Base-by-base conservation (phyloP, 805 yeast genomes). In the Maudiozyma serrabonitensis region DNA sequence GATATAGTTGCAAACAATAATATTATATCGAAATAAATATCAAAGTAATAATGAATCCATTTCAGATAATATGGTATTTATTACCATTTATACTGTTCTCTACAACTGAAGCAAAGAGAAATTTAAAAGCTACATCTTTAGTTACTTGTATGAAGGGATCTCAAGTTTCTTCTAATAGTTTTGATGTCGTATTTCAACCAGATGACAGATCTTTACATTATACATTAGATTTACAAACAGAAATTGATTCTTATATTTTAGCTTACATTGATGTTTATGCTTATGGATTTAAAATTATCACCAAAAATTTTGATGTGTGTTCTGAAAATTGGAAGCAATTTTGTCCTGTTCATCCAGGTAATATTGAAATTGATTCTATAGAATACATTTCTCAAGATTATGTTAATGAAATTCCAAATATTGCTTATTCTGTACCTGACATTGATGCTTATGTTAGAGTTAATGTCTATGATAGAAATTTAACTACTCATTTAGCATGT, bases 71-170 rank as follows among this genome's bases (percentile, higher is more conserved):
- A 43, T 49, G 48, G 48, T 44, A 34, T 18, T 12, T 47, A 4
- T 13, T 51, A 18, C 34, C 41, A 11, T 42, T 47, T 23, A 28
- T 21, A 11, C 19, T 46, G 18, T 9, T 23, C 5, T 16, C 32
- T 5, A 45, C 28, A 11, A 39, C 41, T 3, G 15, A 18, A 9
- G 59, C 59, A 5, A 63, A 62, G 49, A 71, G 77, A 51, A 58
- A 63, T 32, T 63, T 81, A 19, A 61, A 62, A 19, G 95, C 95
- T 8, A 71, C 83, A 18, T 84, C 96, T 2, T 74, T 90, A 54
- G 95, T 90, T 46, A 81, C 95, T 6, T 90, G 98, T 70, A 83
- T 84, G 85, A 85, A 80, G 49, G 71, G 79, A 61, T 83, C 91
- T 4, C 80, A 79, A 56, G 70, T 90, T 50, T 75, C 86, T 4